Percentiles rank a stretch among this genome's conserved stretches.
Conservation (phyloP, 192 early-diverging fungal genomes). For the Coemansia sp. region DNA sequence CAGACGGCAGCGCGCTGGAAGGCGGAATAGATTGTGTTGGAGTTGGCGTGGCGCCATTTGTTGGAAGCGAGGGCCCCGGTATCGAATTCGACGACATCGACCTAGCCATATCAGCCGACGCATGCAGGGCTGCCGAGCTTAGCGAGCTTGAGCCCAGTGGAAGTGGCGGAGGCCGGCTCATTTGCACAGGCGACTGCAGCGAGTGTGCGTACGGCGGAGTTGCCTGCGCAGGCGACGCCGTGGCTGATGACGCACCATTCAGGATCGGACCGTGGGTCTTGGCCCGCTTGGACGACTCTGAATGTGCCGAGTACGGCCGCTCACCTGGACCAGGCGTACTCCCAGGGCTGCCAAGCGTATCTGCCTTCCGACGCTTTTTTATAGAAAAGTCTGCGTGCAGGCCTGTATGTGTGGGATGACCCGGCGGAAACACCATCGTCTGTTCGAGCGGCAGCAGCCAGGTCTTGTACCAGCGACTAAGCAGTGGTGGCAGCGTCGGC, state of each 20-base stretch:
- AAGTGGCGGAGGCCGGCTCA: constrained; percentile 14
- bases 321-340: constrained; percentile 41
- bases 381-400: constrained; percentile 48
- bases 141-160: constrained; percentile 5
- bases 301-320: constrained; percentile 31
- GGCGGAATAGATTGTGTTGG: background rate
- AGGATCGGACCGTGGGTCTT: constrained; percentile 30
- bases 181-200: constrained; percentile 15
- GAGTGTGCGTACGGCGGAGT: constrained; percentile 23
- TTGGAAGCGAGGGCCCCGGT: constrained; percentile 9
- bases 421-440: constrained; percentile 47
- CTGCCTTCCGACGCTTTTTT: constrained; percentile 47
- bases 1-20: background rate
- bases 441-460: constrained; percentile 55
- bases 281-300: constrained; percentile 30
- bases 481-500: constrained; percentile 45
- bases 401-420: constrained; percentile 50
- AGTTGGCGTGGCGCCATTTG: constrained; percentile 2
- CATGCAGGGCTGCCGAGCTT: constrained; percentile 1
- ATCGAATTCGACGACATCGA: background rate
- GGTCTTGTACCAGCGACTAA: constrained; percentile 55
- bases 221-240: constrained; percentile 28
- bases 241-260: constrained; percentile 30
- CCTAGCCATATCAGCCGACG: background rate
- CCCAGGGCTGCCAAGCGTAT: constrained; percentile 35